Evolutionary conservation across 495 filamentous ascomycete species (phyloP).

Genomic region (Lindgomyces ingoldianus): DNA sequence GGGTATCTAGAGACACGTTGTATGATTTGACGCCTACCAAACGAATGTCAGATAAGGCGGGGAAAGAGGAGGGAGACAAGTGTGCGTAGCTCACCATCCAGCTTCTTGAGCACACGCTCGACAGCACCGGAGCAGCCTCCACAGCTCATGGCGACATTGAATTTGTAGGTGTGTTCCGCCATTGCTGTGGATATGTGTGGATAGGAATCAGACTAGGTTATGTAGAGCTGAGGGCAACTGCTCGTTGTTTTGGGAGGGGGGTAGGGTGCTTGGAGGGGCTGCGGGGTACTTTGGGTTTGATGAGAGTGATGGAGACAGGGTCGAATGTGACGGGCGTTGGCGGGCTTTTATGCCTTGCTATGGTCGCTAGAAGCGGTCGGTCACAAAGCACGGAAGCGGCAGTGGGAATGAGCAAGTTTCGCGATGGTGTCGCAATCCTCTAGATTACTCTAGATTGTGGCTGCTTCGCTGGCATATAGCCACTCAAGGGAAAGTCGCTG

Average conservation of each 20-base stretch:
- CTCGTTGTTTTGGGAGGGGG: neutral
- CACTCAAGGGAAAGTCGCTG: neutral
- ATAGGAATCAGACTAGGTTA: neutral
- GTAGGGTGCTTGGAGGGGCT: neutral
- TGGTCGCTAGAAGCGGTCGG: neutral
- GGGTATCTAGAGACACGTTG: conserved; percentile 80
- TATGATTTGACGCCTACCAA: conserved; percentile 76
- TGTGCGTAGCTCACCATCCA: conserved; percentile 67
- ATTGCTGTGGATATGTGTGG: conserved; percentile 45
- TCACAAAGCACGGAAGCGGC: neutral
- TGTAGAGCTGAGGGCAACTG: too few species aligned
- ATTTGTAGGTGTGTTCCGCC: conserved; percentile 69
- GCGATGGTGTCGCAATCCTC: conserved; percentile 22
- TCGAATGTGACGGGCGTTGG: neutral
- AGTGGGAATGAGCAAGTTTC: conserved; percentile 33
- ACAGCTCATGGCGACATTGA: conserved; percentile 69
- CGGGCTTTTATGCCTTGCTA: conserved; percentile 11
- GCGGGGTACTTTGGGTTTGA: neutral
- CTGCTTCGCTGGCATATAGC: conserved; percentile 32
- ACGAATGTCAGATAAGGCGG: neutral
- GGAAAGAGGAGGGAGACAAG: neutral
- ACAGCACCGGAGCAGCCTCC: conserved; percentile 72
- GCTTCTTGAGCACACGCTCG: conserved; percentile 89
- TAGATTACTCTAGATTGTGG: conserved; percentile 36
- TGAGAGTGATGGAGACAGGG: neutral